A percentile compares a stretch with the other conserved stretches of the same genome.
Evolutionary conservation across 352 stramenopile genomes (phyloP).

Genomic region (Plasmopara viticola): DNA sequence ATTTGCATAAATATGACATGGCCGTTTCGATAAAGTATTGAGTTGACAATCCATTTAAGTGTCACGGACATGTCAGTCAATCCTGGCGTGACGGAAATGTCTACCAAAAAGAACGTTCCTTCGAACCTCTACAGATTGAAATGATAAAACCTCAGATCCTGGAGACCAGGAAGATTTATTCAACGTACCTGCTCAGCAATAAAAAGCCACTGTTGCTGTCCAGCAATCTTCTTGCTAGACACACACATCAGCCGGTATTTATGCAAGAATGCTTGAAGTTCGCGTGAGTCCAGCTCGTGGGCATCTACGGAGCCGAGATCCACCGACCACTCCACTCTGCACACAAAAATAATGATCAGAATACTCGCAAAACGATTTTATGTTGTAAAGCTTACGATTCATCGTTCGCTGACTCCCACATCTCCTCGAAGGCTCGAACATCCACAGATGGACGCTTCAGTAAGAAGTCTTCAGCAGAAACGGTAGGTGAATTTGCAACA

Average conservation of each 20-base stretch:
- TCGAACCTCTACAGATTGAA: constrained; percentile 45
- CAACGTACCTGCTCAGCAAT: constrained; percentile 67
- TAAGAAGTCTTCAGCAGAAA: constrained; percentile 58
- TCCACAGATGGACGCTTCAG: constrained; percentile 38
- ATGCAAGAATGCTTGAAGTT: constrained; percentile 59
- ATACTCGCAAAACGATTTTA: neutral
- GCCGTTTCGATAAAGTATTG: constrained; percentile 77
- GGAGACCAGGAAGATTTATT: neutral
- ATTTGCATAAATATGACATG: constrained; percentile 80
- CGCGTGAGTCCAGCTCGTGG: constrained; percentile 43
- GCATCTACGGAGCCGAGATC: constrained; percentile 40
- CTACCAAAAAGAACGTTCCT: constrained; percentile 74
- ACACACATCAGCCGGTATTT: constrained; percentile 54
- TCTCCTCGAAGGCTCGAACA: constrained; percentile 52
- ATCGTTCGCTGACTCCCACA: constrained; percentile 70
- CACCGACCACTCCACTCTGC: constrained; percentile 69
- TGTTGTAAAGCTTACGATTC: constrained; percentile 49
- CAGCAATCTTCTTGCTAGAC: constrained; percentile 68
- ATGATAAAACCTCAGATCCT: neutral
- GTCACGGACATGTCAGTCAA: constrained; percentile 76
- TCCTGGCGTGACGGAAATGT: constrained; percentile 72
- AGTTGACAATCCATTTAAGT: constrained; percentile 87
- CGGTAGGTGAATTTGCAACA: constrained; percentile 21
- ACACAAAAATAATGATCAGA: constrained; percentile 9
- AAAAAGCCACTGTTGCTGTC: constrained; percentile 75